Percentiles rank a stretch among this genome's conserved stretches.
Evolutionary conservation across 2,329 filamentous ascomycete genomes (phyloP).

Genomic region (Metarhizium anisopliae): DNA sequence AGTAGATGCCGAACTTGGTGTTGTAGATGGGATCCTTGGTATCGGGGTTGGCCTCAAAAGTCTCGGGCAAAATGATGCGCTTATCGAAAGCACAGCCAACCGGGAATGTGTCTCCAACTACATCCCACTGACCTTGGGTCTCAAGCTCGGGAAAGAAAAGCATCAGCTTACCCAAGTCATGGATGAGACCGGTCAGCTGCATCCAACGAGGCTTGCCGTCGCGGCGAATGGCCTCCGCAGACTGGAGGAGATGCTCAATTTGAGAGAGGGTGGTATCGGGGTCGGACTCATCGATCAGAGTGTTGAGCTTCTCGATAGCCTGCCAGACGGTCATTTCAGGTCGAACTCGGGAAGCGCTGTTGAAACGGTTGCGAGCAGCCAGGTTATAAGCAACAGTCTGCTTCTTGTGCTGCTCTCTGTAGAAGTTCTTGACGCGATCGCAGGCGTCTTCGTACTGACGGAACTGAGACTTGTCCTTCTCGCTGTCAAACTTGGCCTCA

Average conservation of each 20-base stretch:
- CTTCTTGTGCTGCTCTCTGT: slow-evolving; percentile 61
- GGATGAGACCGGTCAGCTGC: slow-evolving; percentile 68
- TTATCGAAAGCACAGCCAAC: slow-evolving; percentile 69
- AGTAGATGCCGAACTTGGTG: slow-evolving; percentile 73
- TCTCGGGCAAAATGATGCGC: slow-evolving; percentile 71
- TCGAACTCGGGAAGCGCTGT: slow-evolving; percentile 49
- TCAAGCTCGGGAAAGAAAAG: slow-evolving; percentile 58
- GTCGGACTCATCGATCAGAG: slow-evolving; percentile 82
- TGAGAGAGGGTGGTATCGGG: slow-evolving; percentile 81
- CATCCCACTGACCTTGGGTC: slow-evolving; percentile 86
- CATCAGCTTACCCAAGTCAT: slow-evolving; percentile 72
- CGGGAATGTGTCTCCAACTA: slow-evolving; percentile 79
- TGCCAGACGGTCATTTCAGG: slow-evolving; percentile 82
- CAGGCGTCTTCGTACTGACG: slow-evolving; percentile 77
- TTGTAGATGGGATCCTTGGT: slow-evolving; percentile 60
- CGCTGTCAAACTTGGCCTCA: slow-evolving; percentile 58
- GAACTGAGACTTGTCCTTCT: slow-evolving; percentile 74
- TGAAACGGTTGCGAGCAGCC: slow-evolving; percentile 53
- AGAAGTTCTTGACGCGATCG: slow-evolving; percentile 80
- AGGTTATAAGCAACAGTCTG: slow-evolving; percentile 82
- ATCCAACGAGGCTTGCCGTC: slow-evolving; percentile 80
- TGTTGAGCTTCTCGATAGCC: slow-evolving; percentile 88
- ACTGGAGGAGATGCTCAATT: slow-evolving; percentile 83
- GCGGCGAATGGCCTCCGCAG: slow-evolving; percentile 79
- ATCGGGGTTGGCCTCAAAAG: slow-evolving; percentile 72